Conservation (phyloP, 805 yeast species). For the Candida methanosorbosa region DNA sequence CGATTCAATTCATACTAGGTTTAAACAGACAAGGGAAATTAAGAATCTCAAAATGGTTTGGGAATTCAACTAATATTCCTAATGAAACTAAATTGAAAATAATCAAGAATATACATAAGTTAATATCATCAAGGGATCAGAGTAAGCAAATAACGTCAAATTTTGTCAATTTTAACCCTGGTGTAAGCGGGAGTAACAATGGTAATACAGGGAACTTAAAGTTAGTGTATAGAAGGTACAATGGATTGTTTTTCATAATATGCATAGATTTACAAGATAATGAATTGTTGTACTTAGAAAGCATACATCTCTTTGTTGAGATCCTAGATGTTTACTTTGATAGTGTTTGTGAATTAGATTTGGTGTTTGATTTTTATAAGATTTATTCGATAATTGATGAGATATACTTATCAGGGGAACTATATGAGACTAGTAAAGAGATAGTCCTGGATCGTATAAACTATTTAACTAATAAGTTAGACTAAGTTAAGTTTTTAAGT, state of each 20-base stretch:
- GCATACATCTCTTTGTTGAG: conserved; percentile 84
- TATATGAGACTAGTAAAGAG: conserved; percentile 75
- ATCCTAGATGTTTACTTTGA: conserved; percentile 78
- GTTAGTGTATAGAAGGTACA: conserved; percentile 81
- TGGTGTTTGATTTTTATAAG: conserved; percentile 86
- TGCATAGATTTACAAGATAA: conserved; percentile 75
- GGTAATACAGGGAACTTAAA: conserved; percentile 28
- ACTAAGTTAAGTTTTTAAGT: too few species aligned
- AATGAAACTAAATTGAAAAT: conserved; percentile 36
- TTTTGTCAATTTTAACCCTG: conserved; percentile 8
- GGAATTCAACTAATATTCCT: conserved; percentile 12
- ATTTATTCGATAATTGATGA: conserved; percentile 80
- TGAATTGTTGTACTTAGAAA: conserved; percentile 75
- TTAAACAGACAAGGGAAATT: conserved; percentile 93
- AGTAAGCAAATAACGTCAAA: conserved; percentile 46
- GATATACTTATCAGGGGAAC: conserved; percentile 81
- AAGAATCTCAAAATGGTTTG: conserved; percentile 74
- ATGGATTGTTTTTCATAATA: conserved; percentile 83
- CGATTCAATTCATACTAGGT: conserved; percentile 71
- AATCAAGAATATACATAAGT: conserved; percentile 62
- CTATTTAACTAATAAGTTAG: conserved; percentile 53
- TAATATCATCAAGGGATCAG: conserved; percentile 77
- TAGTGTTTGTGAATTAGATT: conserved; percentile 87
- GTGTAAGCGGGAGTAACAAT: background rate
- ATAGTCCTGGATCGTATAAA: conserved; percentile 57